Evolutionary conservation across 177 flowering plant species (phyloP).

Genomic region (Vitis hybrid): DNA sequence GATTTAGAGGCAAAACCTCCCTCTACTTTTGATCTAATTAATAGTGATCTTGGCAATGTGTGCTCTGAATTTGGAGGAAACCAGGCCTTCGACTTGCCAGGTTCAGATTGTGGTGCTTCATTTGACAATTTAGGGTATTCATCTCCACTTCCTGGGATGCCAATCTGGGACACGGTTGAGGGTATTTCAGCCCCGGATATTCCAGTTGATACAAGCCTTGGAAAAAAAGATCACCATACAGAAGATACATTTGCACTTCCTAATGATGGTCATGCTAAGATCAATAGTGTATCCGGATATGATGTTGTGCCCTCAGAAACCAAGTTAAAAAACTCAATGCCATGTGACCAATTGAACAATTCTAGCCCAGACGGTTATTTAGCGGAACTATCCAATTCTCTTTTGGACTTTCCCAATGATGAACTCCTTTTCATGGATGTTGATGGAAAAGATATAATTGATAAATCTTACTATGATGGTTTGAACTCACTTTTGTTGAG

Average conservation of each 20-base stretch:
- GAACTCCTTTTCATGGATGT: constrained; percentile 44
- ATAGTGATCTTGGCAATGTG: constrained; percentile 21
- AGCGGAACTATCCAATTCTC: constrained; percentile 46
- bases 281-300: constrained; percentile 30
- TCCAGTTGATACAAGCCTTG: constrained; percentile 30
- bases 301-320: constrained; percentile 28
- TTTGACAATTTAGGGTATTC: constrained; percentile 45
- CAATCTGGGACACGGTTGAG: constrained; percentile 54
- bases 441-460: constrained; percentile 55
- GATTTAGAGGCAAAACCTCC: constrained; percentile 24
- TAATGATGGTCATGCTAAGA: constrained; percentile 24
- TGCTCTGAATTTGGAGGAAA: constrained; percentile 38
- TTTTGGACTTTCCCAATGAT: constrained; percentile 54
- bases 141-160: constrained; percentile 45
- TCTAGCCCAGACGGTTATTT: constrained; percentile 41
- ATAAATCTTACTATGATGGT: constrained; percentile 47
- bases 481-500: constrained; percentile 44
- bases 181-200: constrained; percentile 38
- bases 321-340: constrained; percentile 23
- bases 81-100: constrained; percentile 36
- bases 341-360: constrained; percentile 27
- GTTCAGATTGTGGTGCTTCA: constrained; percentile 48
- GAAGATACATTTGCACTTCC: constrained; percentile 24
- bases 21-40: constrained; percentile 27
- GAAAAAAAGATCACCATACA: constrained; percentile 21